Evolutionary conservation across 2,329 filamentous ascomycete genomes (phyloP).

Genomic region (Aspergillus udagawae): DNA sequence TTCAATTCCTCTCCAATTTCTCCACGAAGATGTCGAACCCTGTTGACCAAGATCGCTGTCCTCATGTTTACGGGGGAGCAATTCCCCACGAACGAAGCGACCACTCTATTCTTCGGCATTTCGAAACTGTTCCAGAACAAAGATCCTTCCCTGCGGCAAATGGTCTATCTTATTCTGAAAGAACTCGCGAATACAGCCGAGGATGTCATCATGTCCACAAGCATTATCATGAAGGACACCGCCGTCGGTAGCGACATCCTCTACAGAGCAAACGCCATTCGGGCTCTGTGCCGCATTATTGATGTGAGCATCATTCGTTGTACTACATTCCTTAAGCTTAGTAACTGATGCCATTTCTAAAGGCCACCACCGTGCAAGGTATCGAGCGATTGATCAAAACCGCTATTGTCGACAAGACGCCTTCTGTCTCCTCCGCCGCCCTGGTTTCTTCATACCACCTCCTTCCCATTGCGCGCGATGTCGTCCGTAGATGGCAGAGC

Average conservation of each 20-base stretch:
- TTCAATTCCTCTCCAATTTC: slow-evolving; percentile 98
- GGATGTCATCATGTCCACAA: slow-evolving; percentile 99
- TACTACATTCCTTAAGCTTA: neutral
- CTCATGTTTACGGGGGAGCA: slow-evolving; percentile 95
- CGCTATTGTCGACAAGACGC: slow-evolving; percentile 97
- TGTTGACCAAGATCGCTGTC: slow-evolving; percentile 94
- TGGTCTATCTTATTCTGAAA: slow-evolving; percentile 98
- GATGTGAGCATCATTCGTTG: slow-evolving; percentile 59
- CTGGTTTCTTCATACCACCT: slow-evolving; percentile 97
- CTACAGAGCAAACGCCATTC: slow-evolving; percentile 92
- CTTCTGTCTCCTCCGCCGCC: slow-evolving; percentile 92
- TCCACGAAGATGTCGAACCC: slow-evolving; percentile 93
- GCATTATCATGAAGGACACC: slow-evolving; percentile 99
- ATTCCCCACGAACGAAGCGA: slow-evolving; percentile 96
- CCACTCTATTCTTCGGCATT: slow-evolving; percentile 96
- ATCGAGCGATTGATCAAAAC: slow-evolving; percentile 99
- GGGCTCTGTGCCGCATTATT: slow-evolving; percentile 93
- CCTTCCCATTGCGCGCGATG: slow-evolving; percentile 89
- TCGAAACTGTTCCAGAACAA: slow-evolving; percentile 99
- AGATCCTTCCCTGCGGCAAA: slow-evolving; percentile 94
- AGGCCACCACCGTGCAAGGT: slow-evolving; percentile 92
- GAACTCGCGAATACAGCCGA: slow-evolving; percentile 92
- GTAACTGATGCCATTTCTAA: slow-evolving; percentile 7
- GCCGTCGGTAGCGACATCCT: slow-evolving; percentile 90
- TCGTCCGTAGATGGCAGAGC: slow-evolving; percentile 96